Base-by-base conservation (phyloP, 106 monocot genomes). In the Allium sativum region DNA sequence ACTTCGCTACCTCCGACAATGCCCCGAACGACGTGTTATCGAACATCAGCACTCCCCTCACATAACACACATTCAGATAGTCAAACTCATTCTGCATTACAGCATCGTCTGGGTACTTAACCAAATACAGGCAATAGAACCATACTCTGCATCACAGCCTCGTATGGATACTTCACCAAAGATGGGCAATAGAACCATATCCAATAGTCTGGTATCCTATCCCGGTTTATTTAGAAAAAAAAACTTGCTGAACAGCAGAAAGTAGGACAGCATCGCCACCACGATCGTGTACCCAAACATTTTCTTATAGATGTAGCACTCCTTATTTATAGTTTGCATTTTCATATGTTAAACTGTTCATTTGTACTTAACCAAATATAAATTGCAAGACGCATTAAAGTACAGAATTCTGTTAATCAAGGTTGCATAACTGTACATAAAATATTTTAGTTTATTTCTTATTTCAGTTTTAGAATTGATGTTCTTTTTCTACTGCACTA, bases 141-240 rank as follows among this genome's bases (percentile, higher is more conserved):
- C n/a, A n/a, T n/a, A n/a, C n/a, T n/a, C n/a, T n/a, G n/a, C n/a
- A n/a, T n/a, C n/a, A n/a, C n/a, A n/a, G n/a, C n/a, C n/a, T n/a
- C n/a, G n/a, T n/a, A n/a, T n/a, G n/a, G n/a, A n/a, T n/a, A n/a
- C n/a, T n/a, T n/a, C n/a, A n/a, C n/a, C n/a, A n/a, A n/a, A n/a
- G n/a, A n/a, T n/a, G n/a, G n/a, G n/a, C n/a, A 94, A 68, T 94
- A 89, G 74, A 94, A 94, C 93, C 93, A 94, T 6, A 86, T 66
- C 93, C 93, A 94, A 78, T 89, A 94, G 53, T 63, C 51, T 0
- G 86, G 83, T 56, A 94, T 94, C 13, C 93, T 41, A 40, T 78
- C 78, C 11, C 93, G 73, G 62, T 77, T 89, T 75, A 94, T 89
- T n/a, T n/a, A n/a, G n/a, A n/a, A n/a, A n/a, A 79, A 94, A 94